These are phyloP conservation scores for Penicillium sp. DNA, from an alignment of 2,329 filamentous ascomycete species.

Conservation along the genomic window DNA sequence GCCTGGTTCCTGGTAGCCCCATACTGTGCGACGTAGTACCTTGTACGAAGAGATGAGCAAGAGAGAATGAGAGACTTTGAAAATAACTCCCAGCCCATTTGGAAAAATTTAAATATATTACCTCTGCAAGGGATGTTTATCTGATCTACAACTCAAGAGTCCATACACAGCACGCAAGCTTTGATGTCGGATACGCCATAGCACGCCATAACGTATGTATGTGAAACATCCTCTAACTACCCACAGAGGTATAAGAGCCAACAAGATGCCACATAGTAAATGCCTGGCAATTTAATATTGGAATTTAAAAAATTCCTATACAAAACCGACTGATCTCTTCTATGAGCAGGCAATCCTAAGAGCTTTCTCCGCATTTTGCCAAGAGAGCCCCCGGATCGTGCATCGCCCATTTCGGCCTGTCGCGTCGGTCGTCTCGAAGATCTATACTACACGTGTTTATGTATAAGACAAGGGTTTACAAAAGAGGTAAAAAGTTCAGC, in stretches of 20 bases:
- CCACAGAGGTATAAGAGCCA: background rate
- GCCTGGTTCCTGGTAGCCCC: conserved; percentile 15
- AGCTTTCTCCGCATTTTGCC: conserved; percentile 8
- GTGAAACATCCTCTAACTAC: background rate
- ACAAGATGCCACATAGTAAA: background rate
- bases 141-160: conserved; percentile 1
- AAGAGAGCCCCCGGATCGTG: background rate
- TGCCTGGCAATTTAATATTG: no score
- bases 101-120: conserved; percentile 2
- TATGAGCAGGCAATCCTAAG: no score
- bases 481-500: background rate
- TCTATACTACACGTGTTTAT: background rate
- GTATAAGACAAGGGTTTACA: no score
- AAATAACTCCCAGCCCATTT: background rate
- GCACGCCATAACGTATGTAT: conserved; percentile 17
- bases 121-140: background rate
- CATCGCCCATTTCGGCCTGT: conserved; percentile 6
- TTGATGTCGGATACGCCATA: conserved; percentile 20
- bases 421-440: conserved; percentile 21
- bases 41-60: no score
- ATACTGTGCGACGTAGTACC: background rate
- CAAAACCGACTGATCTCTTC: no score
- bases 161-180: conserved; percentile 18
- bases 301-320: no score
- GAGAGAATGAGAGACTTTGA: background rate